Base-by-base conservation (phyloP, 139 green algal species). In the Pedinophyceae sp. region DNA sequence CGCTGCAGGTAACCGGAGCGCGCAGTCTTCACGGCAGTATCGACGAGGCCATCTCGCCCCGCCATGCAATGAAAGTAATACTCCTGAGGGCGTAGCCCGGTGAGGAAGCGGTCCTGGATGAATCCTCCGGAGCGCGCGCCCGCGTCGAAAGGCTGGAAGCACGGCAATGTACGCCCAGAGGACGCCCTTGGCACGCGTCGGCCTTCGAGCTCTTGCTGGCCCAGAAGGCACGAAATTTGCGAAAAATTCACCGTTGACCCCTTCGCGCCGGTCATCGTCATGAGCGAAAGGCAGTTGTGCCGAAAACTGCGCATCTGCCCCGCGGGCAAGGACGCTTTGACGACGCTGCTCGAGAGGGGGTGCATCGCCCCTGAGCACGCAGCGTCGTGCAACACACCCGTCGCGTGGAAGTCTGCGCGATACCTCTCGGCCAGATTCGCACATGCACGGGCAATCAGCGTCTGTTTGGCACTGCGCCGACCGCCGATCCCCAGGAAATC, bases 51-150 rank as follows among this genome's bases (percentile, higher is more conserved):
- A 62, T 98, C 91, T 2, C 91, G 70, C 4, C 91, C 91, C 1
- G 91, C 91, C 91, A 98, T 98, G 74, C 90, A 97, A 65, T 98
- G 91, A 65, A 98, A 98, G 70, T 95, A 97, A 62, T 95, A 98
- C 68, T 98, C 91, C 68, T 94, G 85, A 4, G 76, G 79, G 2
- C 55, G 27, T n/a, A 82, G 51, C 22, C 48, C 82, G 5, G 77
- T 82, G 20, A 95, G 74, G 69, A 95, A 95, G n/a, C 91, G 76
- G 64, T 97, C 88, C 1, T 65, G 81, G 16, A 98, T 82, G 66
- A 94, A 98, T 17, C 85, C 85, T 24, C 83, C 82, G 3, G 74
- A 72, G 3, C 84, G 53, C 1, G 78, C 82, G 24, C 77, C 74
- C n/a, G 50, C 53, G 58, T 96, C 90, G 49, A 78, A 97, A 0